Evolutionary conservation across 2,329 filamentous ascomycete genomes (phyloP), one percentile per base, ranked within the genome.

Genomic region (Samsoniella hepiali): DNA sequence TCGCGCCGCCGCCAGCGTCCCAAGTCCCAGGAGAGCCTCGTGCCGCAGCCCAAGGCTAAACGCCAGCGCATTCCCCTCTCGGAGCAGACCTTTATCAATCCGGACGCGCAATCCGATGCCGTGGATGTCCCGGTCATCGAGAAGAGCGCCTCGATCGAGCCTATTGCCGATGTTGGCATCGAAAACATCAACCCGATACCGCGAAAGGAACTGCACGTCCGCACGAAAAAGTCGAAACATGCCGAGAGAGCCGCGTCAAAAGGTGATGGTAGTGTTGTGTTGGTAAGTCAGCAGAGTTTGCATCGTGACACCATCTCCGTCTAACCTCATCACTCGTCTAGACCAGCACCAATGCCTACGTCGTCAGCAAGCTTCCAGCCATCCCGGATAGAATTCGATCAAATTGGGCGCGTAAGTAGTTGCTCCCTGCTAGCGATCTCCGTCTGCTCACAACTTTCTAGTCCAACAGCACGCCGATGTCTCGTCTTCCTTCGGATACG

Each of bases 331-430:
- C 34, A 44, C 40, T 1, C 15, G 34, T 67, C 11, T 65, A 96
- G 90, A 91, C 91, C 45, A 91, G 88, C 72, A 97, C 91, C 71
- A 88, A 88, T 72, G 91, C 91, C 67, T 97, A 95, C 74, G 89
- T 85, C 50, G 91, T 96, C 66, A 91, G 90, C 76, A 93, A 93
- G 75, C 83, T 97, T 38, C 91, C 91, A 63, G 88, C 90, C 62
- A 83, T 96, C 31, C 93, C 94, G 56, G 88, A 93, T 70, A 86
- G 88, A 71, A 84, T 97, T 66, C 87, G 88, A 67, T 78, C 84
- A 68, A 84, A 88, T 70, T 81, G 84, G 64, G 80, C 82, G 73
- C 84, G 90, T 93, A 82, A 74, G 86, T 75, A 10, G 22, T 36
- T 17, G 1, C 6, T 7, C 4, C 22, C 9, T 17, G 5, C 6